phyloP scores from a whole-genome alignment of 1,139 yeast genomes.

The Diutina scorzettiae region DNA sequence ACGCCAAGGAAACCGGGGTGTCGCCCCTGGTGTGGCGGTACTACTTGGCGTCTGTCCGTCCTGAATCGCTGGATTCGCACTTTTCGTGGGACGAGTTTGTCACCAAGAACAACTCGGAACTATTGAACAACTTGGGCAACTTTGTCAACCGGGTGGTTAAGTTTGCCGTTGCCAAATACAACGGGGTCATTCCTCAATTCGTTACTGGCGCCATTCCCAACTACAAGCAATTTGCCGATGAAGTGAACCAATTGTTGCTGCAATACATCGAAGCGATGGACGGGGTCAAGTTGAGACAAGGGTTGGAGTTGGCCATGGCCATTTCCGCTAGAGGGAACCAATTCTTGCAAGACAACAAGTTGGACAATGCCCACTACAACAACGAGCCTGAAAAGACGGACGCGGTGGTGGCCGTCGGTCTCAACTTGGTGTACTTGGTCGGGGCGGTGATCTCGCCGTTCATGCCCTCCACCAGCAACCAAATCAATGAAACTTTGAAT shows the following conservation, averaged over 20 bases:
- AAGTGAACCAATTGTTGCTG: slow-evolving; percentile 48
- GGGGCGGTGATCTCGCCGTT: slow-evolving; percentile 74
- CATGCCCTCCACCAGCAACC: slow-evolving; percentile 74
- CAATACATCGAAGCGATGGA: slow-evolving; percentile 67
- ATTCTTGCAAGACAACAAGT: slow-evolving; percentile 89
- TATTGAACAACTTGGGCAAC: slow-evolving; percentile 92
- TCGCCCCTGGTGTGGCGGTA: slow-evolving; percentile 96
- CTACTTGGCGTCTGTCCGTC: slow-evolving; percentile 83
- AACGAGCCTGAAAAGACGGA: slow-evolving; percentile 73
- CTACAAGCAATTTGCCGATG: slow-evolving; percentile 40
- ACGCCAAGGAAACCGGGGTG: slow-evolving; percentile 87
- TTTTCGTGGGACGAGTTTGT: slow-evolving; percentile 97
- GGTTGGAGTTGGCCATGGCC: slow-evolving; percentile 84
- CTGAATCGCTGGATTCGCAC: slow-evolving; percentile 91
- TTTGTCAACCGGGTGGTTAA: slow-evolving; percentile 89
- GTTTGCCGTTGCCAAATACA: slow-evolving; percentile 81
- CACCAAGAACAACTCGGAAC: slow-evolving; percentile 82
- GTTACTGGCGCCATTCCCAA: slow-evolving; percentile 34
- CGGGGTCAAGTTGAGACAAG: slow-evolving; percentile 69
- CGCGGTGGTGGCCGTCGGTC: slow-evolving; percentile 86
- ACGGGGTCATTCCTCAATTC: slow-evolving; percentile 71
- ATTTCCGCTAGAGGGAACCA: slow-evolving; percentile 88
- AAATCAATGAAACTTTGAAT: slow-evolving; percentile 67
- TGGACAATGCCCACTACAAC: slow-evolving; percentile 75
- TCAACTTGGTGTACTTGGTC: slow-evolving; percentile 76